phyloP scores from a whole-genome alignment of 2,329 filamentous ascomycete genomes.

The Immersiporthe knoxdaviesiana region DNA sequence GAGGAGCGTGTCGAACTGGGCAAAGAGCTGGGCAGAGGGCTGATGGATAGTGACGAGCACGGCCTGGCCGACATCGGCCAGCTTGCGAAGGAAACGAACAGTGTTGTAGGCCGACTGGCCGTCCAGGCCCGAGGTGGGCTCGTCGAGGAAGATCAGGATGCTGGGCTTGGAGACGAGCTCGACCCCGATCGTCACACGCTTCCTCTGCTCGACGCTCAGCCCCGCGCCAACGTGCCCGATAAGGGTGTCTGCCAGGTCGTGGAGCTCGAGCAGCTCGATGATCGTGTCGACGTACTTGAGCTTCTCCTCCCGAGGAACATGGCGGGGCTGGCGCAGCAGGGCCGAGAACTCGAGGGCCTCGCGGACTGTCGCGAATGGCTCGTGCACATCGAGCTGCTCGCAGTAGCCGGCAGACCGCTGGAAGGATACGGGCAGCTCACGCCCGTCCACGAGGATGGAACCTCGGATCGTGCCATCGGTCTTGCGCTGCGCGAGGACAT shows the following conservation, averaged over 20 bases:
- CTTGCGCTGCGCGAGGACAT: conserved; percentile 78
- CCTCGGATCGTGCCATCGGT: conserved; percentile 77
- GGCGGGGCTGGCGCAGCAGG: conserved; percentile 70
- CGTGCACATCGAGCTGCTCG: conserved; percentile 80
- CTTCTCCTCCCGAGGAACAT: conserved; percentile 68
- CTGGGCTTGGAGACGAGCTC: conserved; percentile 56
- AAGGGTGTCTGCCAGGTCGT: conserved; percentile 52
- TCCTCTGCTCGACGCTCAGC: conserved; percentile 56
- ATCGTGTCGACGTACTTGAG: conserved; percentile 77
- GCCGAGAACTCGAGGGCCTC: conserved; percentile 78
- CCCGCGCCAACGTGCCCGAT: conserved; percentile 47
- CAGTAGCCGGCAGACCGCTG: conserved; percentile 80
- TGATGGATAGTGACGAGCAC: conserved; percentile 66
- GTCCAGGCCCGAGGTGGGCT: conserved; percentile 62
- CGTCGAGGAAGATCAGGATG: conserved; percentile 63
- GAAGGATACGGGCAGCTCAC: conserved; percentile 71
- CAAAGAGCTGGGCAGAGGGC: conserved; percentile 58
- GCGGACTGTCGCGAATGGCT: conserved; percentile 72
- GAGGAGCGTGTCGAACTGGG: conserved; percentile 60
- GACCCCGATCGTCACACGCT: conserved; percentile 71
- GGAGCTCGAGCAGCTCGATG: conserved; percentile 63
- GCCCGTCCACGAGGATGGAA: conserved; percentile 76
- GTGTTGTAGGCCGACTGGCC: conserved; percentile 64
- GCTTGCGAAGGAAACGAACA: conserved; percentile 62
- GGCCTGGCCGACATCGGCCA: conserved; percentile 62